Evolutionary conservation across 1,284 basidiomycete genomes (phyloP).

Genomic region (Hypsizygus ulmarius): DNA sequence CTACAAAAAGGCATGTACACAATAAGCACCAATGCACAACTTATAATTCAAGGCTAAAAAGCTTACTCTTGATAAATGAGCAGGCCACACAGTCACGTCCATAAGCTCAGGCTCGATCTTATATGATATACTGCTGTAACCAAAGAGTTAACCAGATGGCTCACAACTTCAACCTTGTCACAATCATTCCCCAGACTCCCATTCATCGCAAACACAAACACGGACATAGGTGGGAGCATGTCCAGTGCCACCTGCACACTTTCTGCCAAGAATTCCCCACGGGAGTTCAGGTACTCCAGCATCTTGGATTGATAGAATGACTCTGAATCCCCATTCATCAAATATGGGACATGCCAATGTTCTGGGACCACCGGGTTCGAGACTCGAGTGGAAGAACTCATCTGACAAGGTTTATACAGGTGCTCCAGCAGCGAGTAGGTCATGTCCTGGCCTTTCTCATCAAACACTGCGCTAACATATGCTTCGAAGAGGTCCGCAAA

Average conservation of each 20-base stretch:
- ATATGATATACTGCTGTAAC: slow-evolving; percentile 26
- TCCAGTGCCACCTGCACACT: no score
- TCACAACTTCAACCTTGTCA: slow-evolving; percentile 22
- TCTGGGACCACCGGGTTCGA: no score
- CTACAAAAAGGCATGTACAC: slow-evolving; percentile 1
- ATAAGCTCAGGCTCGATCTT: slow-evolving; percentile 23
- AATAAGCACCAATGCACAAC: not conserved
- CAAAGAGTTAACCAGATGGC: slow-evolving; percentile 30
- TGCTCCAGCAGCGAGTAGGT: slow-evolving; percentile 25
- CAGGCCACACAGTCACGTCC: slow-evolving; percentile 20
- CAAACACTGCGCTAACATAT: slow-evolving; percentile 29
- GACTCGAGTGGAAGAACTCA: slow-evolving; percentile 14
- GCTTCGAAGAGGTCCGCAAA: slow-evolving; percentile 34
- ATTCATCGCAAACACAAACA: slow-evolving; percentile 15
- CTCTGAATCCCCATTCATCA: no score
- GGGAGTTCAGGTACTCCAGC: no score
- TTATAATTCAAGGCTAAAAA: not conserved
- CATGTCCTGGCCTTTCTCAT: slow-evolving; percentile 26
- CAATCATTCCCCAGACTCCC: slow-evolving; percentile 15
- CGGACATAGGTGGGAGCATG: no score
- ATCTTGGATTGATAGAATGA: no score
- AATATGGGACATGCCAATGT: no score
- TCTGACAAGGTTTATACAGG: slow-evolving; percentile 24
- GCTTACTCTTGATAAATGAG: slow-evolving; percentile 28
- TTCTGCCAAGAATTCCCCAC: no score